Conservation (phyloP, 306 rosid species). For the Acmispon strigosus region DNA sequence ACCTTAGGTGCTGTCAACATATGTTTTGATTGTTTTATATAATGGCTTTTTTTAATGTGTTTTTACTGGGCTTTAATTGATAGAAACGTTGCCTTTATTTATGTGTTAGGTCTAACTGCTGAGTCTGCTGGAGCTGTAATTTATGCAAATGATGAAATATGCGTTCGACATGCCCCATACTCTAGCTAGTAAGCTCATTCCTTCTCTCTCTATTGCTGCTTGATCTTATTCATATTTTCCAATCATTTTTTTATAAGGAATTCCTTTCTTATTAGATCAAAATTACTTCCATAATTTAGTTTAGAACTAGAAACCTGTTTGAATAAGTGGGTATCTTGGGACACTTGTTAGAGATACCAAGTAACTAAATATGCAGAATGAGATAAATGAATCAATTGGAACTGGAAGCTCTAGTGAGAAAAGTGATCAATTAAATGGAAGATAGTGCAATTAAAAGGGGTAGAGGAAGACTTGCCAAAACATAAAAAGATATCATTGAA, state of each 20-base stretch:
- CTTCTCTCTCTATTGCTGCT: slow-evolving; percentile 2
- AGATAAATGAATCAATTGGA: neutral
- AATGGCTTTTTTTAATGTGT: slow-evolving; percentile 4
- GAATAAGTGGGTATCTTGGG: neutral
- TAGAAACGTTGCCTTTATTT: slow-evolving; percentile 4
- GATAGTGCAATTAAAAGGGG: neutral
- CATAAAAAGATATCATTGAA: neutral
- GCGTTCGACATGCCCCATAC: slow-evolving; percentile 52
- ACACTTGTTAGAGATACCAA: neutral
- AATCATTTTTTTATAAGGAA: neutral
- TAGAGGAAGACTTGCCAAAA: neutral
- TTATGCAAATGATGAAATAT: slow-evolving; percentile 63
- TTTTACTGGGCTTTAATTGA: slow-evolving; percentile 4
- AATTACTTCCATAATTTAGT: neutral
- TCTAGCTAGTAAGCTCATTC: slow-evolving; percentile 50
- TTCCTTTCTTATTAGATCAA: neutral
- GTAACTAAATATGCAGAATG: neutral
- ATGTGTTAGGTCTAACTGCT: slow-evolving; percentile 53
- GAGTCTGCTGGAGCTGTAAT: slow-evolving; percentile 93
- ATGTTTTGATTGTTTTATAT: slow-evolving; percentile 6
- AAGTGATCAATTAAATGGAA: neutral
- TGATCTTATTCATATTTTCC: neutral
- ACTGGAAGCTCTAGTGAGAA: neutral
- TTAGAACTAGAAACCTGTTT: neutral
- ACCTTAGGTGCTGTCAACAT: neutral